Percentiles rank a stretch among this genome's conserved stretches.
These are phyloP conservation scores for Colletotrichum acutatum DNA, from an alignment of 2,329 filamentous ascomycete species.

Conservation along the genomic window DNA sequence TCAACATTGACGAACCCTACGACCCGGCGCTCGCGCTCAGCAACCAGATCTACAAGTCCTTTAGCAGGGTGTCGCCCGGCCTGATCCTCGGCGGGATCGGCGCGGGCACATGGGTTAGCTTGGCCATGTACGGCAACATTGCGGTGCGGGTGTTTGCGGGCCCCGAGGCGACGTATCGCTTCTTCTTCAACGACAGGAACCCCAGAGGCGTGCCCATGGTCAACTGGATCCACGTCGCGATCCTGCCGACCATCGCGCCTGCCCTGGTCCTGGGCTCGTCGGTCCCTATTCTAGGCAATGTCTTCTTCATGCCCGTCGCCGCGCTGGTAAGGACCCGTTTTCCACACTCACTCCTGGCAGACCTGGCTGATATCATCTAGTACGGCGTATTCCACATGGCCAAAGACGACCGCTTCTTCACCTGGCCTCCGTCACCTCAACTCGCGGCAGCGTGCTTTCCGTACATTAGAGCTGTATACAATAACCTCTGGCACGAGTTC, in stretches of 20 bases:
- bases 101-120: conserved; percentile 61
- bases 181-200: conserved; percentile 33
- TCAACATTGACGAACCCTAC: conserved; percentile 78
- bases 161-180: conserved; percentile 45
- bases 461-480: conserved; percentile 56
- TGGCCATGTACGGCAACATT: conserved; percentile 63
- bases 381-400: conserved; percentile 59
- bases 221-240: conserved; percentile 33
- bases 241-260: conserved; percentile 58
- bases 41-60: conserved; percentile 65
- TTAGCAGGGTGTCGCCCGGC: conserved; percentile 68
- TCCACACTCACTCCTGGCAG: neutral
- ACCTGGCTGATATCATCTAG: conserved; percentile 44
- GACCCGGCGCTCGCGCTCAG: conserved; percentile 78
- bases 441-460: conserved; percentile 61
- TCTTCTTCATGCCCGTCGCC: conserved; percentile 54
- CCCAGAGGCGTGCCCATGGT: conserved; percentile 25
- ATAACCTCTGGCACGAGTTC: conserved; percentile 57
- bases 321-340: conserved; percentile 48
- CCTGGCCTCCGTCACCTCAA: conserved; percentile 65
- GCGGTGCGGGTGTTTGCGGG: conserved; percentile 65
- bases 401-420: conserved; percentile 55
- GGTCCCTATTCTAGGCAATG: conserved; percentile 54
- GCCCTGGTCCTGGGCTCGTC: conserved; percentile 56
- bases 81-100: conserved; percentile 72